Conservation (phyloP, 495 filamentous ascomycete species). For the Cercophora scortea region DNA sequence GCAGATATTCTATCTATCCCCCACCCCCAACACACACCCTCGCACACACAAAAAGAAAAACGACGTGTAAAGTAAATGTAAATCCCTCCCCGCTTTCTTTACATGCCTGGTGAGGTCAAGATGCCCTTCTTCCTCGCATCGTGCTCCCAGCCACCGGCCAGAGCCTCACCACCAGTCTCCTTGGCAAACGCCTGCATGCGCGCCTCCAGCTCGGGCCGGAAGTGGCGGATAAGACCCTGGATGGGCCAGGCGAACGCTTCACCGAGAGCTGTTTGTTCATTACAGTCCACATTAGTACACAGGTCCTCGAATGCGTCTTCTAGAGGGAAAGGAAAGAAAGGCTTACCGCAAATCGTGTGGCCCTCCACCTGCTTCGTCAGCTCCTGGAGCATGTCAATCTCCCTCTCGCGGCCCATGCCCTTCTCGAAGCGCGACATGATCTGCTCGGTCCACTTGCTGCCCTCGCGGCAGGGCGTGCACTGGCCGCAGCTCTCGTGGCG, state of each 20-base stretch:
- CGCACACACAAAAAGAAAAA: neutral
- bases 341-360: slow-evolving; percentile 89
- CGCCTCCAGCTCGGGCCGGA: slow-evolving; percentile 88
- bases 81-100: slow-evolving; percentile 25
- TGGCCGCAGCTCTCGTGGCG: slow-evolving; percentile 97
- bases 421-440: slow-evolving; percentile 96
- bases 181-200: slow-evolving; percentile 71
- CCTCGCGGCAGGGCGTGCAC: slow-evolving; percentile 96
- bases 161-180: slow-evolving; percentile 56
- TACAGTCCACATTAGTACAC: neutral
- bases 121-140: slow-evolving; percentile 68
- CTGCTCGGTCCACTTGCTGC: slow-evolving; percentile 95
- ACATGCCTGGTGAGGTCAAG: slow-evolving; percentile 83
- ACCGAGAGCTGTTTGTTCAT: slow-evolving; percentile 64
- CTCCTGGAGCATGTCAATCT: slow-evolving; percentile 99
- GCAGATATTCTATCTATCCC: neutral
- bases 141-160: slow-evolving; percentile 85
- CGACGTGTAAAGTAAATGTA: neutral
- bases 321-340: neutral
- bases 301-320: neutral
- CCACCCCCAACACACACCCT: neutral
- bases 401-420: slow-evolving; percentile 75
- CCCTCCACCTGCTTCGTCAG: slow-evolving; percentile 98
- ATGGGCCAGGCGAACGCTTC: slow-evolving; percentile 98
- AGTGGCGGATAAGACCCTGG: slow-evolving; percentile 95